Conservation (phyloP, 179 eudicot genomes). For the Vitellaria paradoxa region DNA sequence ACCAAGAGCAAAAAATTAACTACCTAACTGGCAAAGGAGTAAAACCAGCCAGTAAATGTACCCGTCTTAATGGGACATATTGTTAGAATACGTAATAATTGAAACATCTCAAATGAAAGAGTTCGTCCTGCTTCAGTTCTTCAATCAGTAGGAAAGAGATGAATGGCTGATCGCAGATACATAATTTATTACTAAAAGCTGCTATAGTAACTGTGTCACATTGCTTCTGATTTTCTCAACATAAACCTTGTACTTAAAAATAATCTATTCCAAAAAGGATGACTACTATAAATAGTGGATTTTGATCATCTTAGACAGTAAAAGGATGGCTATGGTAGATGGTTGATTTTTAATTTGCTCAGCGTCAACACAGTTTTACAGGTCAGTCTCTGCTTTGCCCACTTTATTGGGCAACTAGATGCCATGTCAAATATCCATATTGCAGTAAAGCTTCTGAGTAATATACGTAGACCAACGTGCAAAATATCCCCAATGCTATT, state of each 20-base stretch:
- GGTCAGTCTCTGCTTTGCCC: too few relatives aligned
- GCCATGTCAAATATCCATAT: too few relatives aligned
- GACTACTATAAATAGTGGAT: background rate
- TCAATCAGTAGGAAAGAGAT: background rate
- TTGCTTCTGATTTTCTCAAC: background rate
- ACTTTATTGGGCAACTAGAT: too few relatives aligned
- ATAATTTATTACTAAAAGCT: background rate
- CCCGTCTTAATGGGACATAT: background rate
- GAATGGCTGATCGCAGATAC: background rate
- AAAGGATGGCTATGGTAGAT: background rate
- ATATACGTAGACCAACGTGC: too few relatives aligned
- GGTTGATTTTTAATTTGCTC: too few relatives aligned
- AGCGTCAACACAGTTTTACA: too few relatives aligned
- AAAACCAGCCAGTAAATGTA: too few relatives aligned
- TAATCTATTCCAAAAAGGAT: background rate
- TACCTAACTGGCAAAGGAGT: too few relatives aligned
- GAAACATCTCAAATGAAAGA: conserved; percentile 4
- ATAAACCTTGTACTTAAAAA: background rate
- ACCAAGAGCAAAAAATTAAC: background rate
- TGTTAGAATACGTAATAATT: background rate
- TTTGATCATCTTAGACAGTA: background rate
- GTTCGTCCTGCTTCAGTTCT: background rate
- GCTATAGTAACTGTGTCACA: background rate
- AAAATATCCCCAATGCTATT: too few relatives aligned
- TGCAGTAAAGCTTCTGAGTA: too few relatives aligned